These are phyloP conservation scores for Schizophyllum commune DNA, from an alignment of 1,284 basidiomycete genomes.

Conservation along the genomic window DNA sequence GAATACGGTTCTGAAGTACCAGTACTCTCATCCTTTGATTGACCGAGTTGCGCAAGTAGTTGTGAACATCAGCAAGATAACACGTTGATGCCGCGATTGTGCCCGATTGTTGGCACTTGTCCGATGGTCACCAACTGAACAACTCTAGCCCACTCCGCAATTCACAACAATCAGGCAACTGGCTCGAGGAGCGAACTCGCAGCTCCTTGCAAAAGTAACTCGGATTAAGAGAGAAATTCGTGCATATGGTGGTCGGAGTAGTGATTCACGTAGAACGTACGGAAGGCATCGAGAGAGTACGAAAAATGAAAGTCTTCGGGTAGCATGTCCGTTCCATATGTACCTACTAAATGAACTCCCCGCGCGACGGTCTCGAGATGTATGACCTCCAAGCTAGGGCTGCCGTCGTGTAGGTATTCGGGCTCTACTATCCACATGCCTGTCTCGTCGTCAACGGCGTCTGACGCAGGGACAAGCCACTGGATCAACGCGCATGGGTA, in stretches of 20 bases:
- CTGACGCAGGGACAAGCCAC: slow-evolving; percentile 5
- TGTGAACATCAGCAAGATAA: too few species aligned
- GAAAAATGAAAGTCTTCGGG: neutral
- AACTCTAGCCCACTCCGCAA: too few species aligned
- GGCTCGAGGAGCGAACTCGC: too few species aligned
- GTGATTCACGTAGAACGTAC: slow-evolving; percentile 8
- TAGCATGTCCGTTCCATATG: neutral
- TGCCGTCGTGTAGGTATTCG: neutral
- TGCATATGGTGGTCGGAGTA: slow-evolving; percentile 9
- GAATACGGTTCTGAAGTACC: too few species aligned
- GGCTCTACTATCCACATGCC: slow-evolving; percentile 10
- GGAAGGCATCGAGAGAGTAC: slow-evolving; percentile 4
- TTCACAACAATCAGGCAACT: too few species aligned
- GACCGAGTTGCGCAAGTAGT: too few species aligned
- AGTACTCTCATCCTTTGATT: too few species aligned
- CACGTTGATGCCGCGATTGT: too few species aligned
- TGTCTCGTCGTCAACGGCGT: neutral
- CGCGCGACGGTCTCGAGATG: slow-evolving; percentile 4
- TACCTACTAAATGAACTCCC: slow-evolving; percentile 7
- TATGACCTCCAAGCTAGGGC: neutral
- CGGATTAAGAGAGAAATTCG: too few species aligned
- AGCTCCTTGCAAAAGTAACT: too few species aligned
- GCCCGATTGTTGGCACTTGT: too few species aligned
- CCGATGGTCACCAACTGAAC: too few species aligned
- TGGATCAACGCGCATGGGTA: slow-evolving; percentile 10